These are phyloP conservation scores for Filobasidium uniguttulatum DNA, from an alignment of 1,284 basidiomycete genomes.

Conservation along the genomic window DNA sequence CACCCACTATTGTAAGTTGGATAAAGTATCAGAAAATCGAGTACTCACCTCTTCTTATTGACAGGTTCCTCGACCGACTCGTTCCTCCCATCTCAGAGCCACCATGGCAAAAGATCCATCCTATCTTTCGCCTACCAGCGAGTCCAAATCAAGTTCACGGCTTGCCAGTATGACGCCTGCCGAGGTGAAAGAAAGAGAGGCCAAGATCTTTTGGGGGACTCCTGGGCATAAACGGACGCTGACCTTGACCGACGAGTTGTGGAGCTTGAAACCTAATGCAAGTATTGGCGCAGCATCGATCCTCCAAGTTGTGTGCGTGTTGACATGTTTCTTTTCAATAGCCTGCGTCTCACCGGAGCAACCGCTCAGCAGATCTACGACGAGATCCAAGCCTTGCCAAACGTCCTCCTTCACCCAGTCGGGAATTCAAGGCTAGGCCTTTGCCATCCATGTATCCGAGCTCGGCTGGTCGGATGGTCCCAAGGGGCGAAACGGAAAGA, in stretches of 20 bases:
- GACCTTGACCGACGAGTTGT: background rate
- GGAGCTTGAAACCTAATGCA: background rate
- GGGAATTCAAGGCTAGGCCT: constrained; percentile 1
- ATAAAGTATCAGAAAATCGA: background rate
- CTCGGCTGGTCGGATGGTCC: background rate
- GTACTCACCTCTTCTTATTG: background rate
- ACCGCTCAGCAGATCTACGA: background rate
- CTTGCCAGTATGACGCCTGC: background rate
- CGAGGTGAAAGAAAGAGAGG: background rate
- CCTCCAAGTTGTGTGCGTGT: background rate
- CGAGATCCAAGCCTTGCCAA: background rate
- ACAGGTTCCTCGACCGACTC: background rate
- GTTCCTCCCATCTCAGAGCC: background rate
- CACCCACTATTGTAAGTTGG: background rate
- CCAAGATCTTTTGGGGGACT: background rate
- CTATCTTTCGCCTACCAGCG: background rate
- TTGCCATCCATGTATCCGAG: constrained; percentile 1
- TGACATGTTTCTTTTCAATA: background rate
- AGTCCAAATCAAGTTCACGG: background rate
- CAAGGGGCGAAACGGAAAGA: too few species aligned
- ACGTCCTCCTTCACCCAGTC: background rate
- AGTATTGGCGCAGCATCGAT: background rate
- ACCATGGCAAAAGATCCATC: background rate
- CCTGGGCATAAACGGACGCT: background rate
- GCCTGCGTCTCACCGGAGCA: background rate